Evolutionary conservation across 2,329 filamentous ascomycete genomes (phyloP), one percentile per base, ranked within the genome.

Genomic region (Colletotrichum endophyticum): DNA sequence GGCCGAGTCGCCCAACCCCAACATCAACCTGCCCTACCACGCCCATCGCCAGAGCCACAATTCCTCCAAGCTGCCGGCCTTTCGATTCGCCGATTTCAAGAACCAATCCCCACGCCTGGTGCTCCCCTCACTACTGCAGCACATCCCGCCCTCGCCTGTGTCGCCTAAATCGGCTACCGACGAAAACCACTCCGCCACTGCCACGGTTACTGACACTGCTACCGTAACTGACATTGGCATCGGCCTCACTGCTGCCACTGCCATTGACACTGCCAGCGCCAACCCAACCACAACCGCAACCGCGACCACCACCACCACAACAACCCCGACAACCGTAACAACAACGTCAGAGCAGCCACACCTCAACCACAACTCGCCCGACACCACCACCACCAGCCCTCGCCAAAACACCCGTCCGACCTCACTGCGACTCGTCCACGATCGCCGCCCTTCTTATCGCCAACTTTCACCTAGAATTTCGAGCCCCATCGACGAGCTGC

Each of bases 21-120:
- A 22, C 44, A 22, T 71, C 64, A 30, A 76, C 66, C 76, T 81
- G 71, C 76, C 88, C 91, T 79, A 82, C 83, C 88, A 91, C 79
- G 82, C 83, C 61, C 89, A 91, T 82, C 88, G 89, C 71, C 88
- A 89, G 78, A 89, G 82, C 81, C 87, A 91, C 82, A 91, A 87
- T 80, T 88, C 89, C 53, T 91, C 89, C 77, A 91, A 91, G 79
- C 83, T 91, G 78, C 89, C 90, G 32, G 86, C 89, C 27, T 90
- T 89, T 82, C 89, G 89, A 75, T 89, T 90, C 80, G 87, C 86
- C 78, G 89, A 91, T 83, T 84, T 84, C 72, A 85, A 84, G 75
- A 84, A 64, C 82, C 85, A 71, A 67, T 72, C 61, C 66, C 57
- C 71, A 76, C 74, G 62, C 81, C 81, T 72, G 61, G 70, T 56